Conservation (phyloP, 768 basidiomycete genomes). For the Boletus fagicola region DNA sequence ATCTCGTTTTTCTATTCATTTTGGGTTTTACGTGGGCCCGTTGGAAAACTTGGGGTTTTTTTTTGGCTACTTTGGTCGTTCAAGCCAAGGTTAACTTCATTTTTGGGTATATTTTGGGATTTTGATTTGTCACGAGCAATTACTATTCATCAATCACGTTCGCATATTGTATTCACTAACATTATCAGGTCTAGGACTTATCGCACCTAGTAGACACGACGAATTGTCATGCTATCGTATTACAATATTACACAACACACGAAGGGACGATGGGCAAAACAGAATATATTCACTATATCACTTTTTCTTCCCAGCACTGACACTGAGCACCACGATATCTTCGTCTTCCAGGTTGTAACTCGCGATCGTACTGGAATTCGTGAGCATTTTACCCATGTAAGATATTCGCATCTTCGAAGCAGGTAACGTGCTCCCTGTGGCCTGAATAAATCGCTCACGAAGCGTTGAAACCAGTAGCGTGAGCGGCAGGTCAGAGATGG, state of each 20-base stretch:
- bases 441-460: constrained; percentile 81
- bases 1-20: constrained; percentile 15
- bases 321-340: constrained; percentile 72
- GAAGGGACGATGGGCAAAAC: constrained; percentile 2
- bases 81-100: constrained; percentile 1
- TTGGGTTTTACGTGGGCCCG: constrained; percentile 17
- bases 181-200: constrained; percentile 14
- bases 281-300: constrained; percentile 25
- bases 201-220: constrained; percentile 8
- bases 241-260: constrained; percentile 9
- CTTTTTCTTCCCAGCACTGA: constrained; percentile 78
- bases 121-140: constrained; percentile 1
- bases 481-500: constrained; percentile 79
- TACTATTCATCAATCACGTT: constrained; percentile 17
- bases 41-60: constrained; percentile 7
- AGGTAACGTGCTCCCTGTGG: constrained; percentile 74
- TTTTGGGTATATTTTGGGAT: constrained; percentile 11
- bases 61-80: not conserved
- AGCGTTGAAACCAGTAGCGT: constrained; percentile 84
- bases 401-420: constrained; percentile 80
- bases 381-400: constrained; percentile 81
- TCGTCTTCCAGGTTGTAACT: constrained; percentile 90
- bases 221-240: constrained; percentile 13
- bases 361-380: constrained; percentile 82
- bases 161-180: constrained; percentile 19